Conservation (phyloP, 1,284 basidiomycete species). For the Vanrija pseudolonga region DNA sequence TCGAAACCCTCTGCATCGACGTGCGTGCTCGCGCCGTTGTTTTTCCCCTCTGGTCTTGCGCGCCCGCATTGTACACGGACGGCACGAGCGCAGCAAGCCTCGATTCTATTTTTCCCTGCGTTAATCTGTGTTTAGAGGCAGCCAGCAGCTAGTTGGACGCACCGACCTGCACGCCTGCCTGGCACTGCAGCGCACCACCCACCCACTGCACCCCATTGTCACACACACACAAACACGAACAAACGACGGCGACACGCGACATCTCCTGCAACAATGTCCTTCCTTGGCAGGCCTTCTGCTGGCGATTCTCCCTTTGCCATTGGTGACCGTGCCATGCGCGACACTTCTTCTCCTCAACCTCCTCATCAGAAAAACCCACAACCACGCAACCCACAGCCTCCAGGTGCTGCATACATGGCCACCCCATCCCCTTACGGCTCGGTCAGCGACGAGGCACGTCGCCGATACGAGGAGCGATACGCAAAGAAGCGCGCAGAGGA, state of each 20-base stretch:
- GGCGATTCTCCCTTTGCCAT: conserved; percentile 50
- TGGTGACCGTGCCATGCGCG: conserved; percentile 44
- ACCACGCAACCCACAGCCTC: conserved; percentile 17
- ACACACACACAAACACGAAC: neutral
- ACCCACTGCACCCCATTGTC: neutral
- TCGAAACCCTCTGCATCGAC: too few relatives aligned
- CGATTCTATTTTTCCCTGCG: too few relatives aligned
- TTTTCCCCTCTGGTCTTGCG: too few relatives aligned
- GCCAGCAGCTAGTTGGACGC: too few relatives aligned
- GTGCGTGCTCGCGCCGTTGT: too few relatives aligned
- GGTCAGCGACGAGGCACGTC: conserved; percentile 42
- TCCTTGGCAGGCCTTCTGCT: conserved; percentile 45
- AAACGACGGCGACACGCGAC: neutral
- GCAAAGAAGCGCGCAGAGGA: conserved; percentile 39
- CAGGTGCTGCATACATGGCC: conserved; percentile 28
- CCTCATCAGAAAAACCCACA: conserved; percentile 40
- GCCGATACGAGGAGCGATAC: conserved; percentile 47
- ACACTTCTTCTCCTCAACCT: conserved; percentile 40
- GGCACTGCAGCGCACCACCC: too few relatives aligned
- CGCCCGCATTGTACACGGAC: too few relatives aligned
- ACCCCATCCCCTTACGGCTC: conserved; percentile 38
- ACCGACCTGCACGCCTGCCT: too few relatives aligned
- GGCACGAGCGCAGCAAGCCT: too few relatives aligned
- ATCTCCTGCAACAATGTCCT: conserved; percentile 23
- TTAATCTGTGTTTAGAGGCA: too few relatives aligned